phyloP scores from a whole-genome alignment of 2,329 filamentous ascomycete species.

The Gnomoniopsis sp. region DNA sequence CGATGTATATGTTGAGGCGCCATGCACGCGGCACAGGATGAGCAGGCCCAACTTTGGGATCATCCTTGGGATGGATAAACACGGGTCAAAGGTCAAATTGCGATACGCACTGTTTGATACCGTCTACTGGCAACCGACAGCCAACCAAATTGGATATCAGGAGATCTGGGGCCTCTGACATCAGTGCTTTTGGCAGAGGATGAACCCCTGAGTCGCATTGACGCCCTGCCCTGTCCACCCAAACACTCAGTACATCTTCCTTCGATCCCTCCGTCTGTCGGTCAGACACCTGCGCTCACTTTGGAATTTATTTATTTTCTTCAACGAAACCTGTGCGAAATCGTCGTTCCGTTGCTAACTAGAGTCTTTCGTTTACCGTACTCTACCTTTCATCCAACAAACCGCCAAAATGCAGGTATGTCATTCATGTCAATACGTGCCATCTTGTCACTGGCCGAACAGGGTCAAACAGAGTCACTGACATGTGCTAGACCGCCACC shows the following conservation, averaged over 20 bases:
- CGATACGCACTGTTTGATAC: background rate
- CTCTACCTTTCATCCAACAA: background rate
- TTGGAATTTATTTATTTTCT: background rate
- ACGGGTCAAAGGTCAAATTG: background rate
- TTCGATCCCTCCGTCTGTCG: background rate
- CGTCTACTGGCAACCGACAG: background rate
- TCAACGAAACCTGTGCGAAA: background rate
- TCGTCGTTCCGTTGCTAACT: background rate
- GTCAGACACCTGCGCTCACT: background rate
- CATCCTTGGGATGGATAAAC: background rate
- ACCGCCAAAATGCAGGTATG: slow-evolving; percentile 12
- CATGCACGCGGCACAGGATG: background rate
- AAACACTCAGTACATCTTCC: background rate
- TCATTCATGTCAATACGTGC: background rate
- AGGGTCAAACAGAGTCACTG: too few species aligned
- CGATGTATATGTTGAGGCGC: background rate
- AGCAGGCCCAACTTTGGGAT: background rate
- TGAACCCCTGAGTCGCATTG: background rate
- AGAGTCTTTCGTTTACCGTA: background rate
- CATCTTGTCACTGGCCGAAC: background rate
- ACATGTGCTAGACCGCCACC: slow-evolving; percentile 5
- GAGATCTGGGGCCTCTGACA: background rate
- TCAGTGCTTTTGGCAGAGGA: background rate
- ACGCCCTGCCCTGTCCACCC: background rate
- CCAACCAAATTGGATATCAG: background rate